Evolutionary conservation across 2,329 filamentous ascomycete species (phyloP), one percentile per base, ranked within the genome.

Genomic region (Colletotrichum siamense): DNA sequence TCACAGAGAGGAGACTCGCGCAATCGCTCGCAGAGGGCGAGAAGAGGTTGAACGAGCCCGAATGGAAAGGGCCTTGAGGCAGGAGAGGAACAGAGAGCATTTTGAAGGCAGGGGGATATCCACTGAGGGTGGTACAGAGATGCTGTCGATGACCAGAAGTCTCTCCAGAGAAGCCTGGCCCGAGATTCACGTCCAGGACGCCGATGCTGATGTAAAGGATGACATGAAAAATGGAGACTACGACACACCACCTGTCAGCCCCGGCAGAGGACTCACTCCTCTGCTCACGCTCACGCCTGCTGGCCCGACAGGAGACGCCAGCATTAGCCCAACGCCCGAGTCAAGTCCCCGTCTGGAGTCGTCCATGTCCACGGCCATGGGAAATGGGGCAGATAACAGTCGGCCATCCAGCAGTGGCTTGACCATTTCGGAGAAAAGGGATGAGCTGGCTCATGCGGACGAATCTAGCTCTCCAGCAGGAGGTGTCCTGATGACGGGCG

Each of bases 1-100:
- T 2, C 86, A 92, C 79, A 88, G 93, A 4, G 81, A 91, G 5
- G 89, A 94, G 77, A 94, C 93, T 0, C 90, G 93, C 1, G 85
- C 89, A 18, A 92, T 94, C 57, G 92, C 93, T 4, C 86, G 86
- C 4, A 87, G 88, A 61, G 92, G 92, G 4, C 87, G 90, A 26
- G 26, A 75, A 67, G 69, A 79, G 28, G 13, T 66, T 13, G 66
- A 67, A 34, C 36, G n/a, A 8, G 69, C 61, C 28, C 59, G 69
- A 18, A 15, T 66, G 7, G 62, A 71, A 34, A 49, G 59, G 32
- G 55, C 39, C 15, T 8, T 18, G 15, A 36, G 52, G 24, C 49
- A 15, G 78, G 62, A 24, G 26, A 49, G 26, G 26, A 49, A 32
- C 22, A n/a, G 39, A 39, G 16, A 24, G 16, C 13, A 26, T 52